Evolutionary conservation across 2,329 filamentous ascomycete genomes (phyloP), one percentile per base, ranked within the genome.

Genomic region (Gyromitra esculenta): DNA sequence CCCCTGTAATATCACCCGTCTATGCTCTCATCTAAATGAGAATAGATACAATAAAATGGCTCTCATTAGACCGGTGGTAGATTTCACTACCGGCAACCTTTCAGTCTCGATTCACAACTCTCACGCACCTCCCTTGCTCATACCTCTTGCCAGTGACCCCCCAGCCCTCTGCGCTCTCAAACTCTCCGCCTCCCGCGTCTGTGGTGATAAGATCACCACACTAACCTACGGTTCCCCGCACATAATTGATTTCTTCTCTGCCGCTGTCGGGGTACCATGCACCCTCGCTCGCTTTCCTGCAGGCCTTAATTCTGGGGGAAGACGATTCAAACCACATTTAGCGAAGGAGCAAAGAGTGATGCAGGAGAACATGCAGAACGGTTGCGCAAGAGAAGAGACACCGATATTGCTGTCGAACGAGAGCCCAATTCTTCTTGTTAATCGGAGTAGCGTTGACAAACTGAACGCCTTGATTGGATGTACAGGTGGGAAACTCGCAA

Each of bases 401-500:
- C 88, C 90, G 2, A 94, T 98, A 43, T 85, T 96, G 0, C 85
- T 99, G 1, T 92, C 94, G 31, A 99, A 99, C 82, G 96, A 98
- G 83, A 97, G 93, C 68, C 95, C 96, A 0, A 96, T 99, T 57
- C 87, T 99, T 0, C 88, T 93, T 60, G 91, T 98, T 72, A 93
- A 92, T 21, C 88, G 89, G 69, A 90, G 92, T 8, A 97, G 94
- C 80, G 87, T 98, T 62, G 90, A 92, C 60, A 87, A 87, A 1
- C 84, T 98, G 6, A 98, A 98, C 81, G 85, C 88, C 76, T 86
- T 89, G 11, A 96, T 98, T 80, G 87, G 85, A 68, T 83, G 84
- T 2, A 86, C 85, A n/a, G 88, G 88, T 21, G 89, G 89, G n/a
- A 89, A 87, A 77, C 86, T 88, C 0, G 90, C 94, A 1, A 86